A percentile compares a stretch with the other conserved stretches of the same genome.
These are phyloP conservation scores for Lolium multiflorum DNA, from an alignment of 176 grass and related monocot species.

Conservation along the genomic window DNA sequence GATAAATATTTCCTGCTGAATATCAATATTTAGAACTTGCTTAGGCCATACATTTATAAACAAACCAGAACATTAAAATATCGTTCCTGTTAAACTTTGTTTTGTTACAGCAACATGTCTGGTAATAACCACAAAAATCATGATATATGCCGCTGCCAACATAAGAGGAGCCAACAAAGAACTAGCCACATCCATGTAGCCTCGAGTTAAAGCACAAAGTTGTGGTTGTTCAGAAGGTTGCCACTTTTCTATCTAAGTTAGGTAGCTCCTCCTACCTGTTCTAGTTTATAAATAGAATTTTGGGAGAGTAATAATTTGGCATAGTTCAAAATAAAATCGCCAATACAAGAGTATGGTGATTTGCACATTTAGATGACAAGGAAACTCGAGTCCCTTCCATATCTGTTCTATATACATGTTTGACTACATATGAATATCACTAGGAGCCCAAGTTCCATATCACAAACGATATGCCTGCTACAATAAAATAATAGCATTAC, in stretches of 20 bases:
- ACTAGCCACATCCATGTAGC: not conserved
- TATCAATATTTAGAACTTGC: no score
- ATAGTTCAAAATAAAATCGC: slow-evolving; percentile 5
- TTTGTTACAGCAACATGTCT: not conserved
- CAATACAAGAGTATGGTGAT: not conserved
- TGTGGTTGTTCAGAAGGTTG: not conserved
- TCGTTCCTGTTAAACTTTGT: slow-evolving; percentile 7
- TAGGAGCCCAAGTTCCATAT: not conserved
- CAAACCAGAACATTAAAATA: not conserved
- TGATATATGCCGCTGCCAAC: slow-evolving; percentile 10
- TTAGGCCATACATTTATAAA: not conserved
- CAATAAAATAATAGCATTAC: slow-evolving; percentile 11
- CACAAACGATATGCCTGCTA: not conserved
- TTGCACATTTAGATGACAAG: not conserved
- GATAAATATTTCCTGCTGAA: no score
- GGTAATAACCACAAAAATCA: not conserved
- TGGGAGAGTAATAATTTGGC: not conserved
- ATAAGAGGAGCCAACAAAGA: not conserved
- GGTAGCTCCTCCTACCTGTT: not conserved
- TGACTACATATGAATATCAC: not conserved
- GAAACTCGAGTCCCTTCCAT: not conserved
- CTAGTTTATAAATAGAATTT: not conserved
- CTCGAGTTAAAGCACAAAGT: not conserved
- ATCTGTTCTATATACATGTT: not conserved
- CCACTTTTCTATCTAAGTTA: not conserved